Evolutionary conservation across 2,329 filamentous ascomycete genomes (phyloP), one percentile per base, ranked within the genome.

Genomic region (Akanthomyces muscarius): DNA sequence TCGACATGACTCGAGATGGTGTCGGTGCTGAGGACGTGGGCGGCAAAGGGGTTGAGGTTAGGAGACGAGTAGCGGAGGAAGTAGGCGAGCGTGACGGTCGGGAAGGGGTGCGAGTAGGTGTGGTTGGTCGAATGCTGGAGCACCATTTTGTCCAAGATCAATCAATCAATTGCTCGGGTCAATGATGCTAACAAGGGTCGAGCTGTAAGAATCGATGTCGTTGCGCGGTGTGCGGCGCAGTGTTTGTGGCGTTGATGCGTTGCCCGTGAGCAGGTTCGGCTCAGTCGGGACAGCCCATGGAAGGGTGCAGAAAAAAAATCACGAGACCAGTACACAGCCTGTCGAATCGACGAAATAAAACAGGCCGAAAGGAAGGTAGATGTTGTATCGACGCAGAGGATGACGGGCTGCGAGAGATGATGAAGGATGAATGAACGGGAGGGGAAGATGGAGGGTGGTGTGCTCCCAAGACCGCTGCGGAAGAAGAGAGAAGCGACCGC

Each of bases 1-100:
- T 94, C 90, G 76, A 91, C 85, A 74, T 84, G 80, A 67, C 87
- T 89, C 55, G 86, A 85, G 74, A 95, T 91, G 70, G 90, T 92
- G 75, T 95, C 91, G 75, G 90, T 92, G 72, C 89, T 91, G 69
- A 92, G 80, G 60, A 95, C 91, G 78, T 95, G 91, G 66, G 85
- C 87, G 68, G 88, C 88, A 78, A 94, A 93, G 7, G 91, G 91
- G 72, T 94, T 95, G 67, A 85, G 78, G 67, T 85, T 80, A 36
- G 83, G 83, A 5, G 83, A 86, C 64, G 90, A 92, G 77, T 95
- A 95, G 68, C 91, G 90, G 56, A 95, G 88, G 78, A 94, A 95
- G 83, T 92, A 95, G 78, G 91, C 91, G 75, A 95, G 88, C 55
- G 90, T 92, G 66, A 95, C 91, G 74, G 90, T 90, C 66, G 90